These are phyloP conservation scores for Alternaria triticimaculans DNA, from an alignment of 2,329 filamentous ascomycete genomes.

Conservation along the genomic window DNA sequence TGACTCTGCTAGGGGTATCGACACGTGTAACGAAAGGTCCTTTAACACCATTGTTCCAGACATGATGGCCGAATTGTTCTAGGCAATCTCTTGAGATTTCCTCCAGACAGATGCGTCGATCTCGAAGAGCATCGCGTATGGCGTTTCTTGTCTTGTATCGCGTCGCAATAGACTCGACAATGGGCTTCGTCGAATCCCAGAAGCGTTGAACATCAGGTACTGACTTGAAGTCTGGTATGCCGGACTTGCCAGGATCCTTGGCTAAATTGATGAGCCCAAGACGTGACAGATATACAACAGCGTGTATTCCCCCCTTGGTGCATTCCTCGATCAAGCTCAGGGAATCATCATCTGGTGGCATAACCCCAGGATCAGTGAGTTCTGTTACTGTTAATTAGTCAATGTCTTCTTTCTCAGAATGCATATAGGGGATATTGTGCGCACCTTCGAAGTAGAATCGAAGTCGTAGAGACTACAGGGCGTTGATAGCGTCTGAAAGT, in stretches of 20 bases:
- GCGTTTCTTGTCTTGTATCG: neutral
- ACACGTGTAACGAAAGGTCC: neutral
- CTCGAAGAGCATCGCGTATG: neutral
- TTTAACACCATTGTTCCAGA: neutral
- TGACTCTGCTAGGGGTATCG: neutral
- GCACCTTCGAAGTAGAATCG: neutral
- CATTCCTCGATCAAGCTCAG: neutral
- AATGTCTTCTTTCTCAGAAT: neutral
- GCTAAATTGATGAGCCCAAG: neutral
- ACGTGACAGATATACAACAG: neutral
- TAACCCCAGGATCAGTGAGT: neutral
- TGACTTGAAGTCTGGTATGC: neutral
- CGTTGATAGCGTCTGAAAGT: too few species aligned
- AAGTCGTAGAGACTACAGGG: neutral
- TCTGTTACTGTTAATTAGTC: neutral
- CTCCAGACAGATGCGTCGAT: neutral
- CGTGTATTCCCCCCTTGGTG: neutral
- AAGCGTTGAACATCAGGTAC: accelerated
- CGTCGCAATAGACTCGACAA: neutral
- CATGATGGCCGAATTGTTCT: neutral
- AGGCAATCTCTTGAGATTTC: neutral
- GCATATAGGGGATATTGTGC: too few species aligned
- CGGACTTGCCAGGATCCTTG: neutral
- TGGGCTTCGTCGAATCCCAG: neutral
- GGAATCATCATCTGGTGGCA: neutral